Conservation (phyloP, 225 moss, liverwort and hornwort species). For the Pleurozium schreberi region DNA sequence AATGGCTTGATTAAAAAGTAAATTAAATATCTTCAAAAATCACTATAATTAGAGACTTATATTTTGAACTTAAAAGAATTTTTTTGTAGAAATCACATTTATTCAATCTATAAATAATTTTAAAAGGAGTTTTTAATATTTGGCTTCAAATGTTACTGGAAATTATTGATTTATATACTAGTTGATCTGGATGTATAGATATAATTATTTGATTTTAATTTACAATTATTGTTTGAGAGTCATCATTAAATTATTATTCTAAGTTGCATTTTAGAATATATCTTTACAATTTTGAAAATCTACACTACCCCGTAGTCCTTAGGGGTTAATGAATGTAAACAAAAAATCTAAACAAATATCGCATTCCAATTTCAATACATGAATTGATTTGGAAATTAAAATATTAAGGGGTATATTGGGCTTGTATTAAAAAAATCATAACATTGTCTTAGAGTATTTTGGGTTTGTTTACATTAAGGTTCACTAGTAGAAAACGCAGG, state of each 20-base stretch:
- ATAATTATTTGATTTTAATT: not conserved
- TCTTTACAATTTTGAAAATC: too few relatives aligned
- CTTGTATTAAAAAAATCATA: not conserved
- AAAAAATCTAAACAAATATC: not conserved
- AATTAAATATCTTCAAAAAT: not conserved
- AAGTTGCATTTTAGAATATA: too few relatives aligned
- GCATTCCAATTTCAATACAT: not conserved
- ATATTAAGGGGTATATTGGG: not conserved
- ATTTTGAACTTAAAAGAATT: fast-evolving
- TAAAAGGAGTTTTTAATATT: too few relatives aligned
- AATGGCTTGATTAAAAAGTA: not conserved
- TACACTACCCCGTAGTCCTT: too few relatives aligned
- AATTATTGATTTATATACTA: not conserved
- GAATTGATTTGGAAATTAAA: not conserved
- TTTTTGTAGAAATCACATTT: too few relatives aligned
- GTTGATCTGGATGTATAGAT: too few relatives aligned
- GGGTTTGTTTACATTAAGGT: not conserved
- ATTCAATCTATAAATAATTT: too few relatives aligned
- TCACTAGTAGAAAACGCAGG: too few relatives aligned
- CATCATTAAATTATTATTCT: not conserved
- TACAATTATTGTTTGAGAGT: not conserved
- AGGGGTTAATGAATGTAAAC: not conserved
- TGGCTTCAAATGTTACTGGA: too few relatives aligned
- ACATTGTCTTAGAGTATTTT: not conserved
- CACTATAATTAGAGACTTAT: too few relatives aligned